A percentile compares a stretch with the other conserved stretches of the same genome.
These are phyloP conservation scores for Musa acuminata DNA, from an alignment of 176 grass and related monocot genomes.

Conservation along the genomic window DNA sequence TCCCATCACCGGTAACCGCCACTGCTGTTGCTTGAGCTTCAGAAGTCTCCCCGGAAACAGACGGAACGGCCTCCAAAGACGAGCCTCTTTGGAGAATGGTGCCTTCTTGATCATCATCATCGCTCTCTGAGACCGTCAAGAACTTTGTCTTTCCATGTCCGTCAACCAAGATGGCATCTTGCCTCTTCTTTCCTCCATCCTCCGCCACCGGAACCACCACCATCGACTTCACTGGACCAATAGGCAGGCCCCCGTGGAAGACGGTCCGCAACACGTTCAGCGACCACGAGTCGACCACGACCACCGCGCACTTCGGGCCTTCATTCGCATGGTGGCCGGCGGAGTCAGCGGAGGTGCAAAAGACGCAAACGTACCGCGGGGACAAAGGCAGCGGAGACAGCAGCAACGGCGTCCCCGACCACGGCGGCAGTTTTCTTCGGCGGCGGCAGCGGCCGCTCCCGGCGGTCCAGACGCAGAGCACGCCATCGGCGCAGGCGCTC, in stretches of 20 bases:
- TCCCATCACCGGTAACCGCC: conserved; percentile 48
- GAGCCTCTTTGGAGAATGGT: conserved; percentile 13
- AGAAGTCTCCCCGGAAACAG: conserved; percentile 15
- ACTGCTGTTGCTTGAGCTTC: conserved; percentile 36
- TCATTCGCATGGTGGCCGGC: conserved; percentile 9
- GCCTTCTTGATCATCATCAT: conserved; percentile 24
- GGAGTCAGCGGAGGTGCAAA: conserved; percentile 49
- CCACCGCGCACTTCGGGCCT: conserved; percentile 31
- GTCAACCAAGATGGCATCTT: conserved; percentile 51
- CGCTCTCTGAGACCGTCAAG: conserved; percentile 29
- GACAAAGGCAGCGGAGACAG: conserved; percentile 31
- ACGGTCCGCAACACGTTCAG: conserved; percentile 53
- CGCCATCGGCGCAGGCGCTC: conserved; percentile 48
- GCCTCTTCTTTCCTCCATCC: conserved; percentile 1
- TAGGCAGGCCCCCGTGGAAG: conserved; percentile 51
- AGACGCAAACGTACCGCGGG: conserved; percentile 37
- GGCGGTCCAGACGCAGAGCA: conserved; percentile 61
- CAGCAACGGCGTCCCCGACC: conserved; percentile 63
- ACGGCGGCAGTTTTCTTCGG: conserved; percentile 64
- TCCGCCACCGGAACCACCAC: conserved; percentile 14
- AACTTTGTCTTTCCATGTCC: conserved; percentile 40
- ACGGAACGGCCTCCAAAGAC: conserved; percentile 16
- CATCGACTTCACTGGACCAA: conserved; percentile 37
- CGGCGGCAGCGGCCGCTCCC: conserved; percentile 50
- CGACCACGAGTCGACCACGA: conserved; percentile 58